Conservation (phyloP, 176 grass and related monocot species). For the Musa troglodytarum region DNA sequence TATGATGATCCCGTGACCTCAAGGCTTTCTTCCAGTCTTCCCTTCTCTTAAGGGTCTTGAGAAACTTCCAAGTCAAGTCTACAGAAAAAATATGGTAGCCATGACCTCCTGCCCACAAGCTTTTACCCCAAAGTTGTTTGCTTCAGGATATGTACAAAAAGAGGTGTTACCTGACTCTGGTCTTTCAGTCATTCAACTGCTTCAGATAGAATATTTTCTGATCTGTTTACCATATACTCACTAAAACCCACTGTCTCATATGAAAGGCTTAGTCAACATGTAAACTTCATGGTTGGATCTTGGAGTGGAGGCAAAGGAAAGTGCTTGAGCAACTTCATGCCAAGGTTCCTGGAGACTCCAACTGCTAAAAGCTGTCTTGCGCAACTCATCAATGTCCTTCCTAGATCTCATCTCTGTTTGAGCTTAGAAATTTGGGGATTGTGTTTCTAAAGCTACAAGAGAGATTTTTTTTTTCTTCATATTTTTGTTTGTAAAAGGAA, state of each 20-base stretch:
- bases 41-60: background rate
- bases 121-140: too few species aligned
- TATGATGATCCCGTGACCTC: background rate
- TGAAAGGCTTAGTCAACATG: background rate
- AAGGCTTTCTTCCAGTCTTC: background rate
- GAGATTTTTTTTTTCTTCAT: too few species aligned
- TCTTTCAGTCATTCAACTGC: background rate
- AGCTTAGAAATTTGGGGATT: too few species aligned
- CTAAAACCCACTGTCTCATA: background rate
- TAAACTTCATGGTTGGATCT: background rate
- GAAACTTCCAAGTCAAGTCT: background rate
- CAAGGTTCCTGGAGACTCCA: too few species aligned
- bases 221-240: background rate
- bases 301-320: background rate
- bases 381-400: too few species aligned
- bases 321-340: too few species aligned
- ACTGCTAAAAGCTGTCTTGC: too few species aligned
- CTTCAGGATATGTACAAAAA: background rate
- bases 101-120: too few species aligned
- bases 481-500: too few species aligned
- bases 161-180: background rate
- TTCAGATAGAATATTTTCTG: background rate
- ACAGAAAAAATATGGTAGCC: background rate
- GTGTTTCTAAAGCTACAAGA: too few species aligned
- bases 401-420: too few species aligned